Conservation (phyloP, 2,329 filamentous ascomycete genomes). For the Didymella lethalis region DNA sequence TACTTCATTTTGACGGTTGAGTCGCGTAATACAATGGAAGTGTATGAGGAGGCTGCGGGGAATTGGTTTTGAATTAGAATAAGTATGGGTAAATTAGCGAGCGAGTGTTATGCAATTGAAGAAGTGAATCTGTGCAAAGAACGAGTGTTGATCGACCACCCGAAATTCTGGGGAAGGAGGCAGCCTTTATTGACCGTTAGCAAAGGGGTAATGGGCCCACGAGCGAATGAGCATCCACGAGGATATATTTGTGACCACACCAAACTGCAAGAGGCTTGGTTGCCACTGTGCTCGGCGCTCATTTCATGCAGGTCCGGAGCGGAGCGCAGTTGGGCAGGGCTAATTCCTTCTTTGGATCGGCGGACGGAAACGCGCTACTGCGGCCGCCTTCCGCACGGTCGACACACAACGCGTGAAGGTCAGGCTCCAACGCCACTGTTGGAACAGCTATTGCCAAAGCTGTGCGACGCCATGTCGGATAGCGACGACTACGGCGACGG, state of each 20-base stretch:
- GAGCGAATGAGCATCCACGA: slow-evolving; percentile 11
- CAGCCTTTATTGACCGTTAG: slow-evolving; percentile 15
- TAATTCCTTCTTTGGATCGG: slow-evolving; percentile 25
- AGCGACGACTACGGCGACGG: slow-evolving; percentile 69
- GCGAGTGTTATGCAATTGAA: slow-evolving; percentile 17
- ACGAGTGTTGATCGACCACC: slow-evolving; percentile 11
- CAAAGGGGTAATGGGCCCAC: slow-evolving; percentile 12
- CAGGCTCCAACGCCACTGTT: slow-evolving; percentile 29
- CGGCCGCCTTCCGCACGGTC: slow-evolving; percentile 4
- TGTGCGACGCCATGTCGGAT: slow-evolving; percentile 33
- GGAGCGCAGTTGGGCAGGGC: slow-evolving; percentile 27
- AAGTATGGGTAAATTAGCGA: slow-evolving; percentile 11
- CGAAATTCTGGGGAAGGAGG: slow-evolving; percentile 14
- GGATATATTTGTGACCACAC: slow-evolving; percentile 9
- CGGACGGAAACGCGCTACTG: slow-evolving; percentile 33
- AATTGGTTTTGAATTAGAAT: slow-evolving; percentile 12
- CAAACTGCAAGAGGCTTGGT: slow-evolving; percentile 6
- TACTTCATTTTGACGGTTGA: slow-evolving; percentile 52
- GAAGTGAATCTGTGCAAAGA: slow-evolving; percentile 17
- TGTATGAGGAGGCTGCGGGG: neutral
- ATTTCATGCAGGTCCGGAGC: slow-evolving; percentile 17
- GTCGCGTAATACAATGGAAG: slow-evolving; percentile 15
- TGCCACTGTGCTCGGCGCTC: slow-evolving; percentile 6
- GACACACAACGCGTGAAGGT: slow-evolving; percentile 34
- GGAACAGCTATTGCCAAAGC: slow-evolving; percentile 23